phyloP scores from a whole-genome alignment of 2,329 filamentous ascomycete genomes.

The Fusarium brachygibbosum region DNA sequence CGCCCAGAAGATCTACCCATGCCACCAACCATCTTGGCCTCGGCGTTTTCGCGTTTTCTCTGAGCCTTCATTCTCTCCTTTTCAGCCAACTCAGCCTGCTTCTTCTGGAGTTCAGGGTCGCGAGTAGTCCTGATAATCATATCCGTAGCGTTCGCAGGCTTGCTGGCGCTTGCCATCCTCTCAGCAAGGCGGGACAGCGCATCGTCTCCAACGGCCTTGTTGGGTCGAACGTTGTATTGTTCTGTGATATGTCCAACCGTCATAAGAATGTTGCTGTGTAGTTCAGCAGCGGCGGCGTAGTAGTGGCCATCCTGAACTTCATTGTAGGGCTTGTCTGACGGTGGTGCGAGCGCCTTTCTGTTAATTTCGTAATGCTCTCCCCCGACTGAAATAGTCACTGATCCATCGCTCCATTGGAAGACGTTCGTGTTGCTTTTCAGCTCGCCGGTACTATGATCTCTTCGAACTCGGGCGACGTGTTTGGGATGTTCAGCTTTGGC shows the following conservation, averaged over 20 bases:
- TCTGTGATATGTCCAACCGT: constrained; percentile 82
- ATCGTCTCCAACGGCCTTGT: constrained; percentile 76
- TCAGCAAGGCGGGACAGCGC: constrained; percentile 77
- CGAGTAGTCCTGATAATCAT: constrained; percentile 78
- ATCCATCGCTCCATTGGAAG: constrained; percentile 84
- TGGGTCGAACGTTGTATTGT: constrained; percentile 76
- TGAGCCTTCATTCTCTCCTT: constrained; percentile 78
- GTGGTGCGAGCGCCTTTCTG: constrained; percentile 76
- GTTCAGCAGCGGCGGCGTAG: constrained; percentile 79
- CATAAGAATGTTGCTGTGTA: constrained; percentile 76
- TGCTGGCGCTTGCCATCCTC: constrained; percentile 74
- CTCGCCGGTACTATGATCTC: constrained; percentile 73
- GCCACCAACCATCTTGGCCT: constrained; percentile 73
- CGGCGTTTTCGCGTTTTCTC: constrained; percentile 76
- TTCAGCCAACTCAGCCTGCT: constrained; percentile 79
- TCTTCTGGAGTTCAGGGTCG: constrained; percentile 82
- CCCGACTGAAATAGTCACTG: constrained; percentile 80
- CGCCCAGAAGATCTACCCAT: constrained; percentile 59
- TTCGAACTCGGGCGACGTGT: constrained; percentile 77
- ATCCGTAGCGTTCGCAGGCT: constrained; percentile 67
- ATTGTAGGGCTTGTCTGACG: constrained; percentile 70
- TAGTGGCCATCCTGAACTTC: constrained; percentile 79
- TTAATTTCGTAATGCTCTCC: constrained; percentile 81
- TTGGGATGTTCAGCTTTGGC: constrained; percentile 68
- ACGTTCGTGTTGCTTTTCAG: constrained; percentile 82